A percentile compares a stretch with the other conserved stretches of the same genome.
Evolutionary conservation across 352 stramenopile genomes (phyloP).

Genomic region (Pythium dissimile): DNA sequence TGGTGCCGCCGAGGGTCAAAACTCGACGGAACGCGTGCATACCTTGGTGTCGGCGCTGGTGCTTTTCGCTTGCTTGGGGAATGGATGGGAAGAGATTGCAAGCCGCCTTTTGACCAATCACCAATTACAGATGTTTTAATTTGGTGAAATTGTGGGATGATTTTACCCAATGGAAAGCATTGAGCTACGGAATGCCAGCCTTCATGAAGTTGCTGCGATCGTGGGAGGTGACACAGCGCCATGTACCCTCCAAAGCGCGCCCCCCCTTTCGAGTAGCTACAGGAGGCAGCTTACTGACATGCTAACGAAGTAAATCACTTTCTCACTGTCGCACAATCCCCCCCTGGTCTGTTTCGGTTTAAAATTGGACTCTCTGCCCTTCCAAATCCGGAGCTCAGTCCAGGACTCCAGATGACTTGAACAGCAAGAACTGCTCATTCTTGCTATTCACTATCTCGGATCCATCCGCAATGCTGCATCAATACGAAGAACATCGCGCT

Average conservation of each 20-base stretch:
- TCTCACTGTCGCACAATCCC: not conserved
- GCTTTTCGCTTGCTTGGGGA: conserved; percentile 1
- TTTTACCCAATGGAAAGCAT: conserved; percentile 8
- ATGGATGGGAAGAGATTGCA: conserved; percentile 27
- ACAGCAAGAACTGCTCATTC: not conserved
- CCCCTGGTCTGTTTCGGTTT: not conserved
- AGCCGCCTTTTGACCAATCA: conserved; percentile 16
- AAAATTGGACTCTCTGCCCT: not conserved
- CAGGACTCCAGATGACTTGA: no score
- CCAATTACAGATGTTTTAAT: not conserved
- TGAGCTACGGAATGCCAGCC: not conserved
- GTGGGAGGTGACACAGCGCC: no score
- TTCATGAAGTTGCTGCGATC: no score
- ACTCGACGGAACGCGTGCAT: not conserved
- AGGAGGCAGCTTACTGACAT: no score
- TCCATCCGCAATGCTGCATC: no score
- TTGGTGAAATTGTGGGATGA: conserved; percentile 6
- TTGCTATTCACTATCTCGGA: no score
- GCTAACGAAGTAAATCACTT: not conserved
- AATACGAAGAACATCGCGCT: no score
- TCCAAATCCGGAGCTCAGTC: not conserved
- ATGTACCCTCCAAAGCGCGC: no score
- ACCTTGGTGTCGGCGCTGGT: conserved; percentile 6
- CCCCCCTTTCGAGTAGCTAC: no score
- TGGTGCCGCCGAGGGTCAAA: no score